Base-by-base conservation (phyloP, 805 yeast species). In the Spathaspora gorwiae region DNA sequence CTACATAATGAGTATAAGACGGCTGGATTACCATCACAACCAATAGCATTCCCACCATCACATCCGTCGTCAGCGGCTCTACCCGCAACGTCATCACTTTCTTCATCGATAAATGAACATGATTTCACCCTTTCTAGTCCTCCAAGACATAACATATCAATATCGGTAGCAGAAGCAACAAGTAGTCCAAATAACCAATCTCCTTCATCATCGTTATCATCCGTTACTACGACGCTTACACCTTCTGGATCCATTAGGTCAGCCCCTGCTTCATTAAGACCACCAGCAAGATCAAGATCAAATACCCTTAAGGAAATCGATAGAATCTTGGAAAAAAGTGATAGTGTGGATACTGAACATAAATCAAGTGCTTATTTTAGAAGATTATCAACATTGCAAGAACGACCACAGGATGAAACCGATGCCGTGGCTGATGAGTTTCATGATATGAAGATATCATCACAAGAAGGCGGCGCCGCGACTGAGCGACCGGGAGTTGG, bases 341-440 rank as follows among this genome's bases (percentile, higher is more conserved):
- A 66, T 29, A 57, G 51, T 35, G 70, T 62, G 13, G 74, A 70
- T 43, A 62, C 72, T 1, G 79, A 75, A 38, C 76, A 69, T 36
- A 78, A 74, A 52, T 78, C 79, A 34, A 79, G 78, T 19, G 87
- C 86, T 24, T 82, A 81, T 56, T 81, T 82, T 62, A 72, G 83
- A 54, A 70, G 89, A 48, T 60, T 84, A 35, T 81, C 88, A 0
- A 80, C 84, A 0, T 59, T 84, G 12, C 83, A 81, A 9, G 90
- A 84, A 47, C 51, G 53, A 11, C 75, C 75, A 4, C 37, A 45
- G 2, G 72, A 65, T 41, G 69, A 62, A 43, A 37, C 24, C 10
- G 43, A 41, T 15, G 45, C 47, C 24, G 24, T 39, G 11, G 41
- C 54, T 5, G 32, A 42, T 15, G 49, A 29, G 3, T 11, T 9